Percentiles rank a stretch among this genome's conserved stretches.
phyloP scores from a whole-genome alignment of 1,284 basidiomycete genomes.

The Sporisorium graminicola region DNA sequence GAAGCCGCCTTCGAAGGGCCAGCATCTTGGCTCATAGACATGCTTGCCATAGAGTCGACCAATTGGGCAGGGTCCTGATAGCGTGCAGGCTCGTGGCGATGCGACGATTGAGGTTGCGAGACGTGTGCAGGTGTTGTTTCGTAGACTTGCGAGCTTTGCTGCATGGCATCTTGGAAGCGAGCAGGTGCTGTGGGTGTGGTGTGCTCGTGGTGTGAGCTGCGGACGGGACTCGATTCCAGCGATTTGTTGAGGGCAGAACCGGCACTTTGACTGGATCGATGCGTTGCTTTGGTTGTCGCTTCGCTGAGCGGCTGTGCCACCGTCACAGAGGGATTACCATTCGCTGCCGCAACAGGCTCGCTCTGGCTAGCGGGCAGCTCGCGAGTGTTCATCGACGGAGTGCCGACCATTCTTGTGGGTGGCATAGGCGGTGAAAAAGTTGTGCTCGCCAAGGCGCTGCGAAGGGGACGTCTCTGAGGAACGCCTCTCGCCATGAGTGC shows the following conservation, averaged over 20 bases:
- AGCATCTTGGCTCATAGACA: conserved; percentile 15
- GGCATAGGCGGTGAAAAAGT: conserved; percentile 45
- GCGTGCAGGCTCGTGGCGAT: conserved; percentile 26
- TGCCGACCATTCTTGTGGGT: conserved; percentile 22
- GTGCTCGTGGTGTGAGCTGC: neutral
- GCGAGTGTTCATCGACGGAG: conserved; percentile 7
- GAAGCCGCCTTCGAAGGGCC: neutral
- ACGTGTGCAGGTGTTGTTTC: neutral
- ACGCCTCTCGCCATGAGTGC: conserved; percentile 59
- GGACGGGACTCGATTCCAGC: conserved; percentile 6
- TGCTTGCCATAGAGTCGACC: conserved; percentile 28
- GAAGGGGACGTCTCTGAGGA: conserved; percentile 48
- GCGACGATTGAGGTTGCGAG: conserved; percentile 1
- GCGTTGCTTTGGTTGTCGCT: neutral
- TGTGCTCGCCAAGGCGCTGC: conserved; percentile 40
- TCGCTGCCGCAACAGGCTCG: conserved; percentile 29
- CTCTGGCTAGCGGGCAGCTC: conserved; percentile 40
- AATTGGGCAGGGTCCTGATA: conserved; percentile 23
- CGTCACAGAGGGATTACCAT: neutral
- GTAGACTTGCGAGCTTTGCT: neutral
- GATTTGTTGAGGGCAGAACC: conserved; percentile 16
- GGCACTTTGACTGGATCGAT: conserved; percentile 34
- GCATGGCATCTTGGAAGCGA: conserved; percentile 28
- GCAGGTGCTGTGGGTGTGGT: conserved; percentile 18
- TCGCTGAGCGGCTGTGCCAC: conserved; percentile 1